These are phyloP conservation scores for Panaeolus cyanescens DNA, from an alignment of 768 basidiomycete genomes.

Conservation along the genomic window DNA sequence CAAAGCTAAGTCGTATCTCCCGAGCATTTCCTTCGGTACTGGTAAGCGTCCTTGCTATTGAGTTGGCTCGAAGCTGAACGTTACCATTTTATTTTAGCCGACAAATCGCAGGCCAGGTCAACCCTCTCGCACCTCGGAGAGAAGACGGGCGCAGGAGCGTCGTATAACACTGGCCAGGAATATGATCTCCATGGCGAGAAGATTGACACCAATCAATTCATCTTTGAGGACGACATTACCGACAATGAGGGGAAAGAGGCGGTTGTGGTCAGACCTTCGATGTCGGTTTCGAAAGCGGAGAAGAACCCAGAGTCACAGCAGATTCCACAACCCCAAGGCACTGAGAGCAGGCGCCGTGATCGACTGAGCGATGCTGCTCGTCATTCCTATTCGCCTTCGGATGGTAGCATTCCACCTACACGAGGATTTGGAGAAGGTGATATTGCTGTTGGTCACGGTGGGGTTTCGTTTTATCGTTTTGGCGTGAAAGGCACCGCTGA, in stretches of 20 bases:
- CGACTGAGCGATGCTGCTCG: neutral
- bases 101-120: neutral
- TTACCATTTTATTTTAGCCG: neutral
- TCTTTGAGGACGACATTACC: slow-evolving; percentile 9
- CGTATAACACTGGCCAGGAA: too few relatives aligned
- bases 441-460: slow-evolving; percentile 7
- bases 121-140: neutral
- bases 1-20: neutral
- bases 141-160: too few relatives aligned
- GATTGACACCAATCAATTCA: slow-evolving; percentile 5
- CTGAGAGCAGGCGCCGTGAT: neutral
- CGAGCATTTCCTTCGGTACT: neutral
- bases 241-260: neutral
- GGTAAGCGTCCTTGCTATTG: too few relatives aligned
- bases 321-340: neutral
- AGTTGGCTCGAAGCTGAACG: too few relatives aligned
- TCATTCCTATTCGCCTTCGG: neutral
- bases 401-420: neutral
- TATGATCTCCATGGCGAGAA: slow-evolving; percentile 12
- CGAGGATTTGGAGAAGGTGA: neutral
- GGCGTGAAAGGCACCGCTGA: neutral
- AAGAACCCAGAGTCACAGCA: neutral
- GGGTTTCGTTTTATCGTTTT: slow-evolving; percentile 4
- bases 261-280: neutral
- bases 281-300: neutral